Conservation (phyloP, 169 alveolate genomes). For the Fabrea salina region DNA sequence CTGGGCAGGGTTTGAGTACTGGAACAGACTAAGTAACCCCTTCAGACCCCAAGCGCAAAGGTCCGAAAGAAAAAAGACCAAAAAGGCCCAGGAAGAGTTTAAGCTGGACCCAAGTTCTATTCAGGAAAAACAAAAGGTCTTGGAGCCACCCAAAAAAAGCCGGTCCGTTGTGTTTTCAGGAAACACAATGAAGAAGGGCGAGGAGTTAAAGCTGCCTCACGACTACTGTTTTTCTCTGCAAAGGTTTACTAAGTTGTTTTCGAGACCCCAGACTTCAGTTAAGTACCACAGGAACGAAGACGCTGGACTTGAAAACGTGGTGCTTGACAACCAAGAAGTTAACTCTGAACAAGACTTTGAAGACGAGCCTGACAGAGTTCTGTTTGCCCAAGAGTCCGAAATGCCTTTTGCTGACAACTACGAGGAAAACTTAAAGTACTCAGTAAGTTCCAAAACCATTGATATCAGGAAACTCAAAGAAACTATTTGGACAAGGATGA, state of each 20-base stretch:
- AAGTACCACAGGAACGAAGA: not conserved
- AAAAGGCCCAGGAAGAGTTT: not conserved
- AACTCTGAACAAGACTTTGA: not conserved
- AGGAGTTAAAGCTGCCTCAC: not conserved
- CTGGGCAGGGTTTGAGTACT: constrained; percentile 32
- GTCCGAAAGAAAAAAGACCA: not conserved
- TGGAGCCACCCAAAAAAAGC: not conserved
- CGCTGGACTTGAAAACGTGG: not conserved
- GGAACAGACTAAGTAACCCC: not conserved
- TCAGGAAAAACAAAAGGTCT: not conserved
- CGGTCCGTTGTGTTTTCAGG: not conserved
- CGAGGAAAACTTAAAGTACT: not conserved
- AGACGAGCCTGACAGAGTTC: not conserved
- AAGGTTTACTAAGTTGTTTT: constrained; percentile 12
- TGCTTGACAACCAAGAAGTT: not conserved
- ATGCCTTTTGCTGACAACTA: not conserved
- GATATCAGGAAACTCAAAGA: constrained; percentile 13
- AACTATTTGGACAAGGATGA: not conserved
- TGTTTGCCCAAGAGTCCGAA: not conserved
- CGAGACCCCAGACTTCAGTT: constrained; percentile 1
- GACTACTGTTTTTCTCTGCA: constrained; percentile 1
- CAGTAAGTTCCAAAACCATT: not conserved
- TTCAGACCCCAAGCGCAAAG: not conserved
- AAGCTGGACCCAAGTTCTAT: not conserved
- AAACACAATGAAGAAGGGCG: not conserved